These are phyloP conservation scores for Phycomyces blakesleeanus DNA, from an alignment of 192 early-diverging fungal species.

Conservation along the genomic window DNA sequence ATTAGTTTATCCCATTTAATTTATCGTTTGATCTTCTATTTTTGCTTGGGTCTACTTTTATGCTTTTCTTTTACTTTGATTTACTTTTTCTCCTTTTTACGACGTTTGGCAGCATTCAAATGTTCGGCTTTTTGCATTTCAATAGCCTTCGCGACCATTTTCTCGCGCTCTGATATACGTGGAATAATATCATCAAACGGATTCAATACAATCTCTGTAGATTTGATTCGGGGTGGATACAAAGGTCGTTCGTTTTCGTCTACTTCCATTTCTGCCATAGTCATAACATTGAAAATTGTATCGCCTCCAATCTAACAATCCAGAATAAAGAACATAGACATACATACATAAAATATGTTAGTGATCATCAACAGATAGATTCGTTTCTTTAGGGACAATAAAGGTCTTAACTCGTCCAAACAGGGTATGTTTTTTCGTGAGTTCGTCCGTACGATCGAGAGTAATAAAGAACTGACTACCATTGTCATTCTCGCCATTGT, in stretches of 20 bases:
- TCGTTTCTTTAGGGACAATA: no score
- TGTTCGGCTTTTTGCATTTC: conserved; percentile 39
- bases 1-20: no score
- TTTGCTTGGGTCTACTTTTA: no score
- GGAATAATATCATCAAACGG: conserved; percentile 91
- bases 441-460: conserved; percentile 73
- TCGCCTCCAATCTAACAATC: conserved; percentile 74
- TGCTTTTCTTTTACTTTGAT: no score
- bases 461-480: conserved; percentile 95
- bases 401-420: conserved; percentile 76
- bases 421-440: conserved; percentile 87
- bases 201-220: conserved; percentile 70
- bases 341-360: neutral
- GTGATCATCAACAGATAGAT: no score
- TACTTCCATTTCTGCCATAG: conserved; percentile 76
- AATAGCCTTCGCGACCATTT: conserved; percentile 13
- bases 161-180: conserved; percentile 48
- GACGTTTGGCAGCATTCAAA: neutral
- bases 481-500: conserved; percentile 75
- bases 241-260: conserved; percentile 79
- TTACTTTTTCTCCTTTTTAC: conserved; percentile 31
- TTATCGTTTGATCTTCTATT: no score
- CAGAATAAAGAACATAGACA: neutral
- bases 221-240: conserved; percentile 65
- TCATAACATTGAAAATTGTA: conserved; percentile 87